Base-by-base conservation (phyloP, 371 early-diverging fungal genomes). In the Sporodiniella umbellata region DNA sequence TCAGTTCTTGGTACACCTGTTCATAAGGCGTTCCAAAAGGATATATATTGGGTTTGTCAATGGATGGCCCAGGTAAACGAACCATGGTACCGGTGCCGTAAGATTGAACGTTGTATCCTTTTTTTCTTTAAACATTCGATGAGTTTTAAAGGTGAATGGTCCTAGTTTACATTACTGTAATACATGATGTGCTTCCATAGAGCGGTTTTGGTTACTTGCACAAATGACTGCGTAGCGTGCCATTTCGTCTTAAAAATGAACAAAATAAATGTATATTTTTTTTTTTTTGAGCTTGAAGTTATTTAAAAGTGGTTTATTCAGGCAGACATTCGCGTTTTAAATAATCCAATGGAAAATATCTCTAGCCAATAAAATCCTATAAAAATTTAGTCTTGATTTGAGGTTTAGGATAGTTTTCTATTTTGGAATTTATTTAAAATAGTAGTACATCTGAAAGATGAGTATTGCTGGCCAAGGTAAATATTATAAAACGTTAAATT, bases 181-280 rank as follows among this genome's bases (percentile, higher is more conserved):
- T 23, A 92, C 90, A 69, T 87, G 77, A 52, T 96, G 97, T 1
- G 91, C 96, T 62, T 97, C 96, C 99, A 98, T 98, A 56, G 92
- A 91, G 42, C 99, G 79, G 66, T 98, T 98, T 74, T 93, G 93
- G 69, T 98, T 98, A 67, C 93, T 94, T 19, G 96, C 95, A 66
- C 99, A 98, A 48, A 95, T 88, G 14, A 97, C 95, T 6, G 94
- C 94, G 58, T 87, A 92, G 48, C 80, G 80, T 56, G 85, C 86
- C 90, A 89, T 89, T 42, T 48, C 15, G 23, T 19, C 5, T 35
- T 30, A 33, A 33, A 47, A 43, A 4, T 4, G 37, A 15, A 23
- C 12, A 47, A 47, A 47, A 48, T 3, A 48, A 48, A 37, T 33
- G 11, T 15, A 19, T 30, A 14, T 38, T 17, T 12, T 38, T 18